Conservation (phyloP, 306 rosid genomes). For the Vigna radiata region DNA sequence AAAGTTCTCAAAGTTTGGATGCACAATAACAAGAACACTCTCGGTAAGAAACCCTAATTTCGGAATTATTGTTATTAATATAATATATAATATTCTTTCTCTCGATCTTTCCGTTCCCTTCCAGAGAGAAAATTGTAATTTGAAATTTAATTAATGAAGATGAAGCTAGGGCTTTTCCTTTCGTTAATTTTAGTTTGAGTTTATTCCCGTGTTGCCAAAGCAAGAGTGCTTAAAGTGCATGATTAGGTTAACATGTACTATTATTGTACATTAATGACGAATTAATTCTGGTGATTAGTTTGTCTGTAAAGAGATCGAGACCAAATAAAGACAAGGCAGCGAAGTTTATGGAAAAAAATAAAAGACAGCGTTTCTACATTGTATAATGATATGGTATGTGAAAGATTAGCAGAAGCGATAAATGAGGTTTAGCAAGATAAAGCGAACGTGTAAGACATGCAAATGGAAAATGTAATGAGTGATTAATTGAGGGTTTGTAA, state of each 20-base stretch:
- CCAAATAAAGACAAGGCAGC: conserved; percentile 18
- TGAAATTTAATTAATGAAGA: conserved; percentile 42
- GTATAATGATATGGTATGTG: background rate
- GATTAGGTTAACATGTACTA: conserved; percentile 18
- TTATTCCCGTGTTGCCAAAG: conserved; percentile 7
- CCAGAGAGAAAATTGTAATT: conserved; percentile 4
- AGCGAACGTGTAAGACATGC: conserved; percentile 46
- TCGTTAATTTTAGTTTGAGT: conserved; percentile 23
- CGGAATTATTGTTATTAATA: background rate
- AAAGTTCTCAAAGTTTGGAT: conserved; percentile 93
- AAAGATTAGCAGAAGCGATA: background rate
- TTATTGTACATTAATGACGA: conserved; percentile 25
- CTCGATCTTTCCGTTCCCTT: background rate
- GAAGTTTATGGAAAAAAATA: background rate
- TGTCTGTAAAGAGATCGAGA: background rate
- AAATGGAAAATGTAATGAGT: conserved; percentile 4
- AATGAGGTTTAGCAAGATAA: conserved; percentile 2
- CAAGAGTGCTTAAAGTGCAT: background rate
- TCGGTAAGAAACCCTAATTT: conserved; percentile 86
- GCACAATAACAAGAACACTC: conserved; percentile 95
- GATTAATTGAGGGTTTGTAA: background rate
- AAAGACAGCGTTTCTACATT: background rate
- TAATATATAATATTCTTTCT: conserved; percentile 3
- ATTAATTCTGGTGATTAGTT: conserved; percentile 14
- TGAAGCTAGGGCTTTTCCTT: conserved; percentile 47